These are phyloP conservation scores for Syzygium aromaticum DNA, from an alignment of 345 rosid genomes.

Conservation along the genomic window DNA sequence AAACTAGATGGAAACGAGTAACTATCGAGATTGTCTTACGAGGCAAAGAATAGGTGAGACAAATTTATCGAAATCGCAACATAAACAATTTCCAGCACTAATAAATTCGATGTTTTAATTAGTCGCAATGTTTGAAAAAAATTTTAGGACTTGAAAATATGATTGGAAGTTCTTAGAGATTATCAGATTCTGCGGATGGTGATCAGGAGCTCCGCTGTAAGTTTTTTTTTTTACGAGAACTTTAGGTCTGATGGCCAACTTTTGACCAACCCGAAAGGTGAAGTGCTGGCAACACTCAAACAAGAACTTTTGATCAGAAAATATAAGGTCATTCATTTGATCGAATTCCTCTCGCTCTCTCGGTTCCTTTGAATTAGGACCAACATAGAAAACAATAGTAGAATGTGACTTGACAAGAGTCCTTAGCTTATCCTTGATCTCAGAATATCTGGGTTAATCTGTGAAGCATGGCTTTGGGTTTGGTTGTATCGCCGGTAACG, in stretches of 20 bases:
- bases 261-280: too few relatives aligned
- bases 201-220: background rate
- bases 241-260: too few relatives aligned
- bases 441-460: background rate
- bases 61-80: background rate
- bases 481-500: background rate
- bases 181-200: background rate
- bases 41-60: background rate
- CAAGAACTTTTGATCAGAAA: background rate
- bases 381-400: background rate
- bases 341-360: background rate
- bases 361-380: background rate
- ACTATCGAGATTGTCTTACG: background rate
- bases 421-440: background rate
- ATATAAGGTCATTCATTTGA: background rate
- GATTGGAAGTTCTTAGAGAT: background rate
- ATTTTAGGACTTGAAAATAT: background rate
- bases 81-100: background rate
- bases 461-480: background rate
- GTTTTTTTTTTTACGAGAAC: fast-evolving
- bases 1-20: background rate
- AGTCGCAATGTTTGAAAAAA: background rate
- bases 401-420: background rate
- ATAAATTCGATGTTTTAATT: background rate
- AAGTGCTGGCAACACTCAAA: background rate